These are phyloP conservation scores for Rhynchosporium agropyri DNA, from an alignment of 2,329 filamentous ascomycete species.

Conservation along the genomic window DNA sequence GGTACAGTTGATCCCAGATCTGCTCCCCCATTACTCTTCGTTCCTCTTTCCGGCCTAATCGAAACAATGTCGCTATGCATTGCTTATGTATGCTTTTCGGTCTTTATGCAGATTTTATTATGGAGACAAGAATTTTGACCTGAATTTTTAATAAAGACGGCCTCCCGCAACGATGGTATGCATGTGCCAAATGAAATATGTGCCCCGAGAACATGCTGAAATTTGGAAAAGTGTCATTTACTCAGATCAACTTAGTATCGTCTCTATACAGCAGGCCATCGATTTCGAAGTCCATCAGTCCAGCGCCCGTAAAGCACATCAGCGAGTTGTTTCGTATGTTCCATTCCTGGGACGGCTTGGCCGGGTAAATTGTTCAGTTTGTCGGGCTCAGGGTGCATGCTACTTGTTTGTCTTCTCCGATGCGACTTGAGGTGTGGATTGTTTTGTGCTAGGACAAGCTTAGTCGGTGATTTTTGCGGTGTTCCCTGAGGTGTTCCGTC, in stretches of 20 bases:
- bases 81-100: constrained; percentile 21
- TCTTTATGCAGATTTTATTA: constrained; percentile 25
- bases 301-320: constrained; percentile 91
- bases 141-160: constrained; percentile 22
- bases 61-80: constrained; percentile 3
- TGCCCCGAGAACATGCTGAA: constrained; percentile 25
- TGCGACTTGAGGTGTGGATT: constrained; percentile 86
- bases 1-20: constrained; percentile 32
- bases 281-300: constrained; percentile 77
- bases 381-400: constrained; percentile 52
- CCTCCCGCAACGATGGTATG: constrained; percentile 29
- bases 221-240: too few species aligned
- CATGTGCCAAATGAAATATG: constrained; percentile 16
- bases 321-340: constrained; percentile 85
- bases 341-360: constrained; percentile 71
- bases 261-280: constrained; percentile 57
- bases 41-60: not conserved
- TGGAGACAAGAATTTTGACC: constrained; percentile 16
- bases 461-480: constrained; percentile 46
- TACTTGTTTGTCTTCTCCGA: constrained; percentile 55
- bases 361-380: constrained; percentile 55
- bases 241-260: not conserved
- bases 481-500: constrained; percentile 61
- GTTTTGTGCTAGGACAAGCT: constrained; percentile 75
- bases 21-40: constrained; percentile 16